These are phyloP conservation scores for Stropharia rugosoannulata DNA, from an alignment of 768 basidiomycete genomes.

Conservation along the genomic window DNA sequence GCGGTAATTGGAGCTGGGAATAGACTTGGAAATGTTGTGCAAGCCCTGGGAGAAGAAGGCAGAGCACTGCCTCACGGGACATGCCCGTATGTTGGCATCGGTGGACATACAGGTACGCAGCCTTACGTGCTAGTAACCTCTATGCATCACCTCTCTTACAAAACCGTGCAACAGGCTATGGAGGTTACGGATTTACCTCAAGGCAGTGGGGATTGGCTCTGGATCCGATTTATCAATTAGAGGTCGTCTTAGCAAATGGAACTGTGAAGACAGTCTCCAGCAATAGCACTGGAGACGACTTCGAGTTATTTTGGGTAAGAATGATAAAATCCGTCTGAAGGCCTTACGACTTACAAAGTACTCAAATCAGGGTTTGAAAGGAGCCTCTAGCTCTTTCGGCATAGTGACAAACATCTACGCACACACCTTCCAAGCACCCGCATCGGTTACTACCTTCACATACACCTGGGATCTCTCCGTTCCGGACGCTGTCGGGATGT, in stretches of 20 bases:
- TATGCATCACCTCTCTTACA: background rate
- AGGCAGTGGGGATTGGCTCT: constrained; percentile 28
- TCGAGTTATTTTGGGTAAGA: constrained; percentile 28
- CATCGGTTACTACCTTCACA: constrained; percentile 31
- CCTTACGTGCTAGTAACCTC: background rate
- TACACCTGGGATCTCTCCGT: constrained; percentile 37
- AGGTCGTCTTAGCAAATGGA: constrained; percentile 27
- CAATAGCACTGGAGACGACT: constrained; percentile 5
- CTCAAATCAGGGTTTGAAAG: constrained; percentile 33
- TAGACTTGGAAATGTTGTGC: constrained; percentile 36
- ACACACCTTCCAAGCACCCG: constrained; percentile 34
- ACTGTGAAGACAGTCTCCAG: constrained; percentile 19
- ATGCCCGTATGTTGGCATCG: constrained; percentile 45
- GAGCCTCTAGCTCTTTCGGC: constrained; percentile 38
- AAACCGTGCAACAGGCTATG: constrained; percentile 14
- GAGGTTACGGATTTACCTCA: constrained; percentile 25
- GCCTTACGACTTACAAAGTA: background rate
- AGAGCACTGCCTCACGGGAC: constrained; percentile 42
- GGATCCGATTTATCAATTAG: constrained; percentile 22
- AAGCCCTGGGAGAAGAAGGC: constrained; percentile 33
- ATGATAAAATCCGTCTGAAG: background rate
- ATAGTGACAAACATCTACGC: constrained; percentile 36
- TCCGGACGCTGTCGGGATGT: constrained; percentile 26
- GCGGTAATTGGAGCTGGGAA: constrained; percentile 39
- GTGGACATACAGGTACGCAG: constrained; percentile 37